A percentile compares a stretch with the other conserved stretches of the same genome.
Evolutionary conservation across 2,329 filamentous ascomycete genomes (phyloP).

Genomic region (Fusarium caatingaense): DNA sequence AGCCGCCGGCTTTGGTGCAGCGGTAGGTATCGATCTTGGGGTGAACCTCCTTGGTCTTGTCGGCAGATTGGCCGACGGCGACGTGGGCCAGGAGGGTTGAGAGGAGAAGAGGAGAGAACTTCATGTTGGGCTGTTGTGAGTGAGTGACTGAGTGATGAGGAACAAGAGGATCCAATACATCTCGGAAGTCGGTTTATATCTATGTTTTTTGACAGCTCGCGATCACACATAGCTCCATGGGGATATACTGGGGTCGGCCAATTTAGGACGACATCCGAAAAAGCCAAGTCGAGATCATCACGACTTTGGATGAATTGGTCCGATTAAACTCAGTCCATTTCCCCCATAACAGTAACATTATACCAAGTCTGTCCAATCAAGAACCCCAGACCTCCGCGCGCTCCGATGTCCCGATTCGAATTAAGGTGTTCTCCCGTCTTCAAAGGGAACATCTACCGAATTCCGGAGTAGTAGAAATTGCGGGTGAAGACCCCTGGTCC

Average conservation of each 20-base stretch:
- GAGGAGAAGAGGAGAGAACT: constrained; percentile 12
- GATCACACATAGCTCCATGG: neutral
- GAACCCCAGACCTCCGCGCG: constrained; percentile 19
- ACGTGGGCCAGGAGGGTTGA: constrained; percentile 15
- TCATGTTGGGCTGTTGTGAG: constrained; percentile 11
- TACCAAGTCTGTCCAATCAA: constrained; percentile 6
- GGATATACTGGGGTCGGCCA: constrained; percentile 6
- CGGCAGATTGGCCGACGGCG: constrained; percentile 52
- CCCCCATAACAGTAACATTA: neutral
- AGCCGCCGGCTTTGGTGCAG: constrained; percentile 63
- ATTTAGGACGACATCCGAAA: constrained; percentile 9
- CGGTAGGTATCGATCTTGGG: constrained; percentile 63
- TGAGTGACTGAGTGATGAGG: constrained; percentile 1
- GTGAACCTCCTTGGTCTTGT: constrained; percentile 58
- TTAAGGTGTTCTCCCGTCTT: neutral
- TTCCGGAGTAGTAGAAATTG: constrained; percentile 7
- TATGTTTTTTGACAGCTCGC: neutral
- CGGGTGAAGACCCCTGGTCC: neutral
- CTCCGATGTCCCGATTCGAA: constrained; percentile 19
- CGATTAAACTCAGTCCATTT: constrained; percentile 1
- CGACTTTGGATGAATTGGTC: neutral
- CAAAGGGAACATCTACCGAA: constrained; percentile 14
- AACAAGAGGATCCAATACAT: neutral
- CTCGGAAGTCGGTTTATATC: constrained; percentile 20
- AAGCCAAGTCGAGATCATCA: neutral